phyloP scores from a whole-genome alignment of 192 early-diverging fungal species.

The Coemansia sp. region DNA sequence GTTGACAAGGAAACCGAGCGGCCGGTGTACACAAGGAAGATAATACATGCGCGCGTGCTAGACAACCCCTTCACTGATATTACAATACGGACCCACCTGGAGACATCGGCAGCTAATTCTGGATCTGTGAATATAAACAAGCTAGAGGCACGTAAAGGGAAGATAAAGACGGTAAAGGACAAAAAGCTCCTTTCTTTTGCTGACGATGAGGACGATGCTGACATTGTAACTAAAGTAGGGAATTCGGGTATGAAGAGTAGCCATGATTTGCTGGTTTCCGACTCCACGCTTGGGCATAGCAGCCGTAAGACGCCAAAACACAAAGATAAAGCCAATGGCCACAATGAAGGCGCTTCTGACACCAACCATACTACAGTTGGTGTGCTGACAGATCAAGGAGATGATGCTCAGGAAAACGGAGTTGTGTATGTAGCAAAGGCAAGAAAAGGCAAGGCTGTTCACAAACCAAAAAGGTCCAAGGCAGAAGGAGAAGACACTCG shows the following conservation, averaged over 20 bases:
- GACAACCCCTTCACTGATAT: slow-evolving; percentile 94
- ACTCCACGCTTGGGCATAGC: slow-evolving; percentile 30
- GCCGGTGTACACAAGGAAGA: slow-evolving; percentile 71
- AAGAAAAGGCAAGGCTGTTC: slow-evolving; percentile 7
- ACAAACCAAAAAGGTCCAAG: neutral
- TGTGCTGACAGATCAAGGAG: neutral
- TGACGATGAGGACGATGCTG: slow-evolving; percentile 70
- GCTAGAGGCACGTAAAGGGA: slow-evolving; percentile 33
- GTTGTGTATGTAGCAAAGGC: too few species aligned
- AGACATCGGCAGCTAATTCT: slow-evolving; percentile 7
- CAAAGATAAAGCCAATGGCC: neutral
- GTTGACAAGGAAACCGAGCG: slow-evolving; percentile 73
- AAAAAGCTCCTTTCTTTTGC: slow-evolving; percentile 83
- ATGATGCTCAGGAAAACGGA: neutral
- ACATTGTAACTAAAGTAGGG: neutral
- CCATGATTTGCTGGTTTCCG: slow-evolving; percentile 63
- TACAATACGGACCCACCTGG: slow-evolving; percentile 60
- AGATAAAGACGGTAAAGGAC: slow-evolving; percentile 46
- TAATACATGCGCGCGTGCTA: slow-evolving; percentile 67
- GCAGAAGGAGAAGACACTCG: neutral
- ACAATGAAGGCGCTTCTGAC: slow-evolving; percentile 17
- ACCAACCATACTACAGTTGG: slow-evolving; percentile 15
- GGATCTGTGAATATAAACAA: slow-evolving; percentile 5
- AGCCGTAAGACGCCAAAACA: neutral
- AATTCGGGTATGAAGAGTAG: slow-evolving; percentile 67